A percentile compares a stretch with the other conserved stretches of the same genome.
phyloP scores from a whole-genome alignment of 345 rosid genomes.

The Eutrema yunnanense region DNA sequence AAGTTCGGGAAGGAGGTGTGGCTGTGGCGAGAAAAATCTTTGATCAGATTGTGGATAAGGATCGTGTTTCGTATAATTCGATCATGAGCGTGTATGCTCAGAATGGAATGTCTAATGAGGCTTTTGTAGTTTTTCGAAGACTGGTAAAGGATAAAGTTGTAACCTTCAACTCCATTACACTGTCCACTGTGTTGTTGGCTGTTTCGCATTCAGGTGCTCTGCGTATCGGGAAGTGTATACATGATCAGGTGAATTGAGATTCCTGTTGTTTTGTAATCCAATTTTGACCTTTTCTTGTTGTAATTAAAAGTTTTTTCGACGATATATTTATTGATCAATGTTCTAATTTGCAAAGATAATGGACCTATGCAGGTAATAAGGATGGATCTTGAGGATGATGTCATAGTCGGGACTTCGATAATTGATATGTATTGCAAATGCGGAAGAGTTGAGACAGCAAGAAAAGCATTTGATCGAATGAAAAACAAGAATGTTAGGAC shows the following conservation, averaged over 20 bases:
- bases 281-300: background rate
- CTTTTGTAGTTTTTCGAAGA: conserved; percentile 46
- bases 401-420: conserved; percentile 61
- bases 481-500: conserved; percentile 70
- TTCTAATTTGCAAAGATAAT: background rate
- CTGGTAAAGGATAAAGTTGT: conserved; percentile 40
- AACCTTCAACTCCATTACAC: conserved; percentile 55
- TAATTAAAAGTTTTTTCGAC: background rate
- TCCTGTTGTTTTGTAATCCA: background rate
- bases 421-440: conserved; percentile 92
- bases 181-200: conserved; percentile 69
- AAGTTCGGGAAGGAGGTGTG: conserved; percentile 42
- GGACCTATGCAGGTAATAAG: conserved; percentile 49
- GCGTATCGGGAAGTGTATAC: conserved; percentile 60
- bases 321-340: background rate
- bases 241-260: conserved; percentile 54
- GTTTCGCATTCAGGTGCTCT: conserved; percentile 65
- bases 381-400: conserved; percentile 61
- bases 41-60: conserved; percentile 56
- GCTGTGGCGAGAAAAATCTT: conserved; percentile 56
- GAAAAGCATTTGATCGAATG: conserved; percentile 58
- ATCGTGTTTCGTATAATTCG: conserved; percentile 70
- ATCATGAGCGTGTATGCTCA: conserved; percentile 70
- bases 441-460: conserved; percentile 63
- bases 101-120: conserved; percentile 57